phyloP scores from a whole-genome alignment of 371 early-diverging fungal species.

The Sporodiniella umbellata region DNA sequence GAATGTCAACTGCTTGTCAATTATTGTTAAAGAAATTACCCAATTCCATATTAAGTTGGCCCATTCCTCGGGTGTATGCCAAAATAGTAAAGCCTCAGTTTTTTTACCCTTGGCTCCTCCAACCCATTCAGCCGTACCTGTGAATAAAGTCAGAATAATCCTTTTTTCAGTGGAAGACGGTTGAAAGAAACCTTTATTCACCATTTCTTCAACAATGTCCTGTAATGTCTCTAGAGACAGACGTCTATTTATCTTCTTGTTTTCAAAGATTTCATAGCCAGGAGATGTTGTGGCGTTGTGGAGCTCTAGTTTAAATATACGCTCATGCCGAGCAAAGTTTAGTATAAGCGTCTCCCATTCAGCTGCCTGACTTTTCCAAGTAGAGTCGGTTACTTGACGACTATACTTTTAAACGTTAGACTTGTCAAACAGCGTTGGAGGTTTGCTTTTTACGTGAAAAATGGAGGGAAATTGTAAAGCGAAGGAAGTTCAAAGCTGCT shows the following conservation, averaged over 20 bases:
- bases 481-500: conserved; percentile 65
- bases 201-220: conserved; percentile 72
- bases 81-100: conserved; percentile 67
- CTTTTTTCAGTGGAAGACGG: neutral
- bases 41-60: conserved; percentile 74
- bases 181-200: conserved; percentile 55
- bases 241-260: conserved; percentile 59
- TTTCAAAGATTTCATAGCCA: conserved; percentile 61
- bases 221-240: conserved; percentile 60
- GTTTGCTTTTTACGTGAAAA: conserved; percentile 70
- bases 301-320: conserved; percentile 62
- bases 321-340: conserved; percentile 60
- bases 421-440: neutral
- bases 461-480: conserved; percentile 85
- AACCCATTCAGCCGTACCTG: conserved; percentile 80
- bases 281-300: conserved; percentile 55
- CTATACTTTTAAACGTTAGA: conserved; percentile 32
- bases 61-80: conserved; percentile 92
- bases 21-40: conserved; percentile 46
- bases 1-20: neutral
- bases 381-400: conserved; percentile 76
- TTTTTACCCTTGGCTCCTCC: conserved; percentile 43
- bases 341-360: conserved; percentile 81
- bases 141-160: neutral
- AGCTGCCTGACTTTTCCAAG: conserved; percentile 78